A percentile compares a stretch with the other conserved stretches of the same genome.
These are phyloP conservation scores for Schizophyllum amplum DNA, from an alignment of 1,284 basidiomycete genomes.

Conservation along the genomic window DNA sequence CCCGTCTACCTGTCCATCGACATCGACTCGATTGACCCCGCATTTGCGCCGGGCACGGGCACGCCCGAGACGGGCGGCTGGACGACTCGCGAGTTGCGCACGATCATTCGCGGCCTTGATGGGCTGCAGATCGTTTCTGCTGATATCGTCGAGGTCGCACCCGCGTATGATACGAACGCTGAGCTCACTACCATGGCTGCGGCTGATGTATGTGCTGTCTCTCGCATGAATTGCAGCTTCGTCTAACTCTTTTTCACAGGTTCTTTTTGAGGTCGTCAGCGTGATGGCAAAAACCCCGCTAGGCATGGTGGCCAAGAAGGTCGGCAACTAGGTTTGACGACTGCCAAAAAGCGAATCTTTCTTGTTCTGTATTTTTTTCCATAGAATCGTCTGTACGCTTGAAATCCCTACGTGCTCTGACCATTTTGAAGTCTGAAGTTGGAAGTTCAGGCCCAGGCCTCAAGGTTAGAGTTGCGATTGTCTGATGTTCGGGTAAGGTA, in stretches of 20 bases:
- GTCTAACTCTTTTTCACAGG: background rate
- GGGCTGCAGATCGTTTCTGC: constrained; percentile 69
- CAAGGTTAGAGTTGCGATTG: too few relatives aligned
- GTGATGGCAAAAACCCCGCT: constrained; percentile 73
- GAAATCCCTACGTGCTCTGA: too few relatives aligned
- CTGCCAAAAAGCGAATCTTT: too few relatives aligned
- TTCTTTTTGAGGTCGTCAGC: constrained; percentile 65
- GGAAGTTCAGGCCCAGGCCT: too few relatives aligned
- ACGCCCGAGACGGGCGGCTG: constrained; percentile 70
- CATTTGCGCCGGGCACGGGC: constrained; percentile 68
- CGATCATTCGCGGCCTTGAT: constrained; percentile 65
- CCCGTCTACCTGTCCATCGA: constrained; percentile 46
- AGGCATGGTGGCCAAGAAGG: too few relatives aligned
- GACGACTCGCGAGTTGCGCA: constrained; percentile 69
- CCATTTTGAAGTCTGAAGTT: too few relatives aligned
- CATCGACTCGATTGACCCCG: constrained; percentile 70
- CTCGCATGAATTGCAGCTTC: background rate
- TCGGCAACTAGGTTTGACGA: too few relatives aligned
- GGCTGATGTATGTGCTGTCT: constrained; percentile 39
- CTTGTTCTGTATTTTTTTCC: too few relatives aligned
- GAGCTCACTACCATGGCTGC: constrained; percentile 75
- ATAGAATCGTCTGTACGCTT: too few relatives aligned
- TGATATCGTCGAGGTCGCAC: constrained; percentile 77
- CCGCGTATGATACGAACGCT: constrained; percentile 69
- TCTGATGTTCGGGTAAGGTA: too few relatives aligned